phyloP scores from a whole-genome alignment of 2,329 filamentous ascomycete genomes.

The Cytospora piceae region DNA sequence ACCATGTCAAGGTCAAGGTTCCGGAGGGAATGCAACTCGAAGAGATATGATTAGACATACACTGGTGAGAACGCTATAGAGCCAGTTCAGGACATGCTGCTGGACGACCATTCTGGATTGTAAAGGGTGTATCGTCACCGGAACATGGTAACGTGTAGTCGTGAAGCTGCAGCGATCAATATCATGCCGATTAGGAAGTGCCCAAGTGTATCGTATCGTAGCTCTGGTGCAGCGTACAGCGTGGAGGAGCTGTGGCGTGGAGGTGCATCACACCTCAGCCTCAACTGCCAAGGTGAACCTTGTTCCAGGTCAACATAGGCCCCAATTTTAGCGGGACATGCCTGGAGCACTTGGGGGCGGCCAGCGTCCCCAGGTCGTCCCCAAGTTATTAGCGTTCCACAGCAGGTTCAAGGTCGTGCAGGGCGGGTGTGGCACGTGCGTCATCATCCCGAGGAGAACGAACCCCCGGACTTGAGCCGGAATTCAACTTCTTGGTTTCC shows the following conservation, averaged over 20 bases:
- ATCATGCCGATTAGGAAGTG: not conserved
- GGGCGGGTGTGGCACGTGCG: not conserved
- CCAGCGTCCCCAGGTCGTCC: no score
- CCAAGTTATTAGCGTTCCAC: no score
- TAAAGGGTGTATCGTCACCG: constrained; percentile 28
- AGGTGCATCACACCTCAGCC: constrained; percentile 4
- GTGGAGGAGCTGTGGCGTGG: not conserved
- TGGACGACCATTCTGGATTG: constrained; percentile 67
- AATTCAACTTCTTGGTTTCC: not conserved
- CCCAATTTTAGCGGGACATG: not conserved
- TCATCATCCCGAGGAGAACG: not conserved
- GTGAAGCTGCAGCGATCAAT: not conserved
- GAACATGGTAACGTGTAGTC: constrained; percentile 27
- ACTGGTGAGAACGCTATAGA: constrained; percentile 86
- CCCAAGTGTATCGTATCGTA: not conserved
- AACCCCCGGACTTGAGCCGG: not conserved
- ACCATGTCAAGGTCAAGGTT: constrained; percentile 20
- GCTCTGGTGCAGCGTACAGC: not conserved
- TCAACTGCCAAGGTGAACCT: no score
- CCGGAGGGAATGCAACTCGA: not conserved
- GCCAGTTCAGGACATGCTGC: constrained; percentile 91
- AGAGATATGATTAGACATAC: constrained; percentile 47
- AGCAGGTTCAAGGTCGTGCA: not conserved
- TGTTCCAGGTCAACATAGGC: no score
- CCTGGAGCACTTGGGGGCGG: no score